Evolutionary conservation across 1,284 basidiomycete genomes (phyloP).

Genomic region (Megacollybia platyphylla): DNA sequence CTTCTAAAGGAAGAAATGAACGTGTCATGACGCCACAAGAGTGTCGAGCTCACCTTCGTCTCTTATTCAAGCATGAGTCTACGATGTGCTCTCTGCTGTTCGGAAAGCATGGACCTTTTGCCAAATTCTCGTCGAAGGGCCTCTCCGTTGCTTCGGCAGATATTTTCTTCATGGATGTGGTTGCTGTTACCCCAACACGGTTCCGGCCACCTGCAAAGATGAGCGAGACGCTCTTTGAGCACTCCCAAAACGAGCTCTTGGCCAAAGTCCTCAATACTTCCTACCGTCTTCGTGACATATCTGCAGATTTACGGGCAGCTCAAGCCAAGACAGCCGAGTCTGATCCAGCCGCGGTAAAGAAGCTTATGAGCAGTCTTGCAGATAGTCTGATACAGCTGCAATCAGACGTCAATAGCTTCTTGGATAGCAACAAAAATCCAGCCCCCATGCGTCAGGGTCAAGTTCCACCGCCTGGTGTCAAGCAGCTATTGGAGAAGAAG

Average conservation of each 20-base stretch:
- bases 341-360: constrained; percentile 45
- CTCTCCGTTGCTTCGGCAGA: constrained; percentile 71
- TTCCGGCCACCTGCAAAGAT: constrained; percentile 92
- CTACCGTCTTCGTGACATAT: constrained; percentile 73
- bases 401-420: constrained; percentile 92
- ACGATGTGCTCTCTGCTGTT: constrained; percentile 81
- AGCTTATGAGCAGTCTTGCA: constrained; percentile 61
- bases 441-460: constrained; percentile 77
- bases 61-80: constrained; percentile 78
- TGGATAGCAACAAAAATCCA: constrained; percentile 96
- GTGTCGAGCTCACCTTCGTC: constrained; percentile 86
- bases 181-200: constrained; percentile 88
- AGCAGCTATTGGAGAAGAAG: constrained; percentile 97
- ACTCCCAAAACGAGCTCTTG: constrained; percentile 94
- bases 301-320: constrained; percentile 51
- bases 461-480: constrained; percentile 89
- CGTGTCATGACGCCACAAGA: constrained; percentile 86
- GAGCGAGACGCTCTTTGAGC: constrained; percentile 91
- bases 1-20: constrained; percentile 69
- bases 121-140: constrained; percentile 39
- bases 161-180: constrained; percentile 94
- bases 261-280: constrained; percentile 75
- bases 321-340: constrained; percentile 42
- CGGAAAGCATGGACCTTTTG: constrained; percentile 84
- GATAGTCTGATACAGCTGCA: constrained; percentile 86